Evolutionary conservation across 495 filamentous ascomycete species (phyloP).

Genomic region (Neurospora africana): DNA sequence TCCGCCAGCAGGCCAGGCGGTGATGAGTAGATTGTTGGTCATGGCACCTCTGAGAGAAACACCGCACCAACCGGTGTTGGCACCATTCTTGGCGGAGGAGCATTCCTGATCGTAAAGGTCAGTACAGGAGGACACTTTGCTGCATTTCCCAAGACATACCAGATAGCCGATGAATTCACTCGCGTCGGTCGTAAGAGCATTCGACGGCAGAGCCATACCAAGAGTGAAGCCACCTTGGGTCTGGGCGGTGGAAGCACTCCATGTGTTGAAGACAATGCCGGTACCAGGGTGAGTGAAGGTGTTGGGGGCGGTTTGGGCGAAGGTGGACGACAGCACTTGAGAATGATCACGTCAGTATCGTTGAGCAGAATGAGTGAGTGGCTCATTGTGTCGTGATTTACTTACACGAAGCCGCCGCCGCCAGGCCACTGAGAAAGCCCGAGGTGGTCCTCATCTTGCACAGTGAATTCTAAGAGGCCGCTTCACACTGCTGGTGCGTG

Average conservation of each 20-base stretch:
- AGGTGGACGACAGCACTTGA: conserved; percentile 18
- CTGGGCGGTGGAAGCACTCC: conserved; percentile 17
- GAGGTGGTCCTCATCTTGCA: conserved; percentile 17
- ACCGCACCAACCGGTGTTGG: conserved; percentile 44
- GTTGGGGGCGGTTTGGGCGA: conserved; percentile 15
- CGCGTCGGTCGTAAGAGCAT: conserved; percentile 39
- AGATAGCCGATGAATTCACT: conserved; percentile 50
- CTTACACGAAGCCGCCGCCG: conserved; percentile 20
- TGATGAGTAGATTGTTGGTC: conserved; percentile 47
- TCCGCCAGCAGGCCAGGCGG: conserved; percentile 43
- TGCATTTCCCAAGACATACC: conserved; percentile 23
- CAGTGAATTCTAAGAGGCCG: not conserved
- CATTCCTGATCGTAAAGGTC: conserved; percentile 17
- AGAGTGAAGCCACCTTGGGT: conserved; percentile 37
- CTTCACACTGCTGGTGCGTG: conserved; percentile 5
- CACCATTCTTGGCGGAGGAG: conserved; percentile 12
- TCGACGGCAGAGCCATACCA: conserved; percentile 45
- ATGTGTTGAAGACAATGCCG: conserved; percentile 38
- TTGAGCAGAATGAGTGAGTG: not conserved
- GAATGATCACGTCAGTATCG: not conserved
- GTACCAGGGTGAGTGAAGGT: conserved; percentile 34
- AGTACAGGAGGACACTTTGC: conserved; percentile 3
- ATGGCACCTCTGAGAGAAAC: conserved; percentile 45
- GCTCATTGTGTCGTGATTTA: not conserved
- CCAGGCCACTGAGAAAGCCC: conserved; percentile 17